Conservation (phyloP, 1,139 yeast species). For the Blastobotrys capitulatus region DNA sequence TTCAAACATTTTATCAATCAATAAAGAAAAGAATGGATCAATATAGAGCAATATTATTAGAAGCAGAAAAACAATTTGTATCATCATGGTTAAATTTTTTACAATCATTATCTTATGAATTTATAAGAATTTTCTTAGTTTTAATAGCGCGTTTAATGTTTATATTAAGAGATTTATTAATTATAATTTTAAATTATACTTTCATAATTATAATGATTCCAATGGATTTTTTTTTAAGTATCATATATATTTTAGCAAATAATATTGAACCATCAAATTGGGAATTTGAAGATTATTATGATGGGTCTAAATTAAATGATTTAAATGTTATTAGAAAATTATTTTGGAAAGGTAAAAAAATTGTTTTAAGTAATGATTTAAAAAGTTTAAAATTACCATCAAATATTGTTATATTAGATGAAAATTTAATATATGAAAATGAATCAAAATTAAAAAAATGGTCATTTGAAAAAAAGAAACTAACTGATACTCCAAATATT, state of each 20-base stretch:
- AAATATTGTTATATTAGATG: conserved; percentile 1
- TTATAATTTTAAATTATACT: conserved; percentile 12
- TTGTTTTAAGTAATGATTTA: conserved; percentile 16
- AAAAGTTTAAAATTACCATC: conserved; percentile 17
- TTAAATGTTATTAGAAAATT: conserved; percentile 19
- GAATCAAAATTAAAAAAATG: background rate
- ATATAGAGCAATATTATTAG: conserved; percentile 19
- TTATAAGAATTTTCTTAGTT: conserved; percentile 15
- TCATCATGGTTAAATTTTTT: conserved; percentile 16
- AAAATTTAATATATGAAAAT: background rate
- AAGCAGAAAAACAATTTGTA: conserved; percentile 18
- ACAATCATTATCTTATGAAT: conserved; percentile 4
- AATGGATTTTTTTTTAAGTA: conserved; percentile 19
- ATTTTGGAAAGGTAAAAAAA: conserved; percentile 23
- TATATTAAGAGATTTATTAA: conserved; percentile 17
- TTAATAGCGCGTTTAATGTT: conserved; percentile 19
- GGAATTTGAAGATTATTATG: conserved; percentile 1
- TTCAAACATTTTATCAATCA: background rate
- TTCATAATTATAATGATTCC: conserved; percentile 20
- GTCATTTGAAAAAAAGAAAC: background rate
- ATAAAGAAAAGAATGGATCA: conserved; percentile 13
- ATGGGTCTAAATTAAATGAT: background rate
- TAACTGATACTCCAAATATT: too few relatives aligned
- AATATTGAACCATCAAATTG: conserved; percentile 7
- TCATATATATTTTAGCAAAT: conserved; percentile 15